Base-by-base conservation (phyloP, 805 yeast genomes). In the Lipomyces kockii region DNA sequence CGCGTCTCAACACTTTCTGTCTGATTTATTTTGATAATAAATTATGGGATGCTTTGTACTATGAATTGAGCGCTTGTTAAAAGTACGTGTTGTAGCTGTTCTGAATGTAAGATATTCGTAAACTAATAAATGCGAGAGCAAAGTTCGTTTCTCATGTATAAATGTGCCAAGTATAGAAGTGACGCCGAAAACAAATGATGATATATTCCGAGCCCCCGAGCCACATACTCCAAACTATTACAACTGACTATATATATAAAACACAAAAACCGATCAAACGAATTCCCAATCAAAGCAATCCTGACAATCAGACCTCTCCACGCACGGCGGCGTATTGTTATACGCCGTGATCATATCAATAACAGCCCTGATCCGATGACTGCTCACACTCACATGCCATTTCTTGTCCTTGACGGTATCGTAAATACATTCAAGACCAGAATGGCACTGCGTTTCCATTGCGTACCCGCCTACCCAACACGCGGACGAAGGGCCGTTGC, bases 391-490 rank as follows among this genome's bases (percentile, higher is more conserved):
- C 9, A 94, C 93, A 75, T 88, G 89, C 98, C 98, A 95, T 2
- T 98, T 98, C 71, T 84, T 80, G 72, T 95, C 98, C 2, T 85
- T 84, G 9, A 94, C 97, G 12, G 90, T 93, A 75, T 95, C 98
- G 79, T 94, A 95, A 34, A 88, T 83, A 78, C 98, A 95, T 63
- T 86, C 86, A 76, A 84, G 85, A 0, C 98, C 99, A 0, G 97
- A 85, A 77, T 95, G 99, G 77, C 99, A 95, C 60, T 88, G 89
- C 0, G 98, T 89, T 76, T 95, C 99, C 97, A 95, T 90, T 9
- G 99, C 99, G 78, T 92, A 95, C 0, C 99, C 99, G 0, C 91
- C 97, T 7, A 91, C 83, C 71, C 95, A 89, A 78, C 99, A 95
- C 1, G 93, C 80, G 0, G 97, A 89, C 3, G 96, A 87, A 0